These are phyloP conservation scores for Nitzschia palea DNA, from an alignment of 108 stramenopile species.

Conservation along the genomic window DNA sequence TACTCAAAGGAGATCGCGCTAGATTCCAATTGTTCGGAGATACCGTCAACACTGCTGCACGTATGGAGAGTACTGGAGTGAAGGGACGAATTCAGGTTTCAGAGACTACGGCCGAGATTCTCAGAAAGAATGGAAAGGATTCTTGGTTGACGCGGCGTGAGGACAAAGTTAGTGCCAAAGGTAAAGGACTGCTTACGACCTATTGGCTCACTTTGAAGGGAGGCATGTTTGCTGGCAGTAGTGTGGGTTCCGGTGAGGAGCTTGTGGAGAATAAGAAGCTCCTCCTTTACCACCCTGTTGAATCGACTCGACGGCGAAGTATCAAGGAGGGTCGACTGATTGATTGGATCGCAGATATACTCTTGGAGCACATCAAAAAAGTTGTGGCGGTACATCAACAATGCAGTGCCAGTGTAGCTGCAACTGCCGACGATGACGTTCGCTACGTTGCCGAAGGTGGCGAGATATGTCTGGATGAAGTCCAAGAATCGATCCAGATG, in stretches of 20 bases:
- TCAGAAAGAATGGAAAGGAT: slow-evolving; percentile 19
- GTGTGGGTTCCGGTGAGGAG: background rate
- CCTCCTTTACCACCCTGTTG: background rate
- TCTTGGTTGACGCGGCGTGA: slow-evolving; percentile 24
- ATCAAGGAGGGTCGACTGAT: slow-evolving; percentile 8
- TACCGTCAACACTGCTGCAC: slow-evolving; percentile 44
- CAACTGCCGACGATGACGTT: background rate
- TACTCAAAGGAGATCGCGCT: slow-evolving; percentile 12
- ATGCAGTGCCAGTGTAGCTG: background rate
- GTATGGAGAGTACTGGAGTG: slow-evolving; percentile 46
- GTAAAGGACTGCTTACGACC: slow-evolving; percentile 14
- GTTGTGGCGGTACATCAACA: slow-evolving; percentile 2
- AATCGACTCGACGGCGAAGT: background rate
- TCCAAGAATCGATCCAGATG: slow-evolving; percentile 14
- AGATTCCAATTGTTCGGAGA: slow-evolving; percentile 36
- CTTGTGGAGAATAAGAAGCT: background rate
- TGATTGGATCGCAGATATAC: slow-evolving; percentile 13
- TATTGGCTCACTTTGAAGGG: background rate
- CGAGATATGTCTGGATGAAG: slow-evolving; percentile 14
- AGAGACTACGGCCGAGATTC: slow-evolving; percentile 22
- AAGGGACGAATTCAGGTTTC: slow-evolving; percentile 31
- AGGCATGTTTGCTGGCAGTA: background rate
- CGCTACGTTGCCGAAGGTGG: background rate
- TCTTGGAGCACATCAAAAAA: slow-evolving; percentile 8
- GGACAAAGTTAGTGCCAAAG: slow-evolving; percentile 27